These are phyloP conservation scores for Curvularia verruculosa DNA, from an alignment of 2,329 filamentous ascomycete genomes.

Conservation along the genomic window DNA sequence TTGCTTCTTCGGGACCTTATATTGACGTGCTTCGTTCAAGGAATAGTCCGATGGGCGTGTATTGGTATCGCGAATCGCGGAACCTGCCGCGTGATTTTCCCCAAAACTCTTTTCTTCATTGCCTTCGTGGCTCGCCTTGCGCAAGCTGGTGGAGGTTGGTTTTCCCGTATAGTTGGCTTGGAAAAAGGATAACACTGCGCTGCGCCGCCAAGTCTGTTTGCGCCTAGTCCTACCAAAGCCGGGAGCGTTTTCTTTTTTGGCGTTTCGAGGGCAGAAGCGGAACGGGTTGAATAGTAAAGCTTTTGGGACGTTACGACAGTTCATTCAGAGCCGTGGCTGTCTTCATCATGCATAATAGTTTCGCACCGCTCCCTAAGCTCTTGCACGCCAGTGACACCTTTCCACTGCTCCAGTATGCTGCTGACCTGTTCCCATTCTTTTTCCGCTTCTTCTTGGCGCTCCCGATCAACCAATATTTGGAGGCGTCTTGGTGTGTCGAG, in stretches of 20 bases:
- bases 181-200: not conserved
- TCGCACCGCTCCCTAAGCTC: constrained; percentile 50
- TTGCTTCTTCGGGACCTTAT: not conserved
- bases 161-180: not conserved
- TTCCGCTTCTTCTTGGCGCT: constrained; percentile 66
- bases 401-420: constrained; percentile 52
- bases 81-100: not conserved
- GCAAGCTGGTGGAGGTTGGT: not conserved
- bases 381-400: constrained; percentile 51
- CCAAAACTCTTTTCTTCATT: not conserved
- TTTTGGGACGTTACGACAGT: not conserved
- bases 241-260: not conserved
- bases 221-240: not conserved
- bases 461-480: constrained; percentile 63
- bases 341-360: constrained; percentile 37
- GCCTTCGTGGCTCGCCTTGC: not conserved
- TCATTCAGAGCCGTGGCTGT: constrained; percentile 36
- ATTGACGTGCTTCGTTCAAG: not conserved
- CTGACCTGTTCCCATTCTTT: constrained; percentile 55
- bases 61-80: not conserved
- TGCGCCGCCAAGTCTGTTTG: not conserved
- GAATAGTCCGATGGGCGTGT: not conserved
- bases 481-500: constrained; percentile 67
- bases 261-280: not conserved
- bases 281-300: not conserved